Conservation (phyloP, 2,329 filamentous ascomycete genomes). For the Arthrinium puccinioides region DNA sequence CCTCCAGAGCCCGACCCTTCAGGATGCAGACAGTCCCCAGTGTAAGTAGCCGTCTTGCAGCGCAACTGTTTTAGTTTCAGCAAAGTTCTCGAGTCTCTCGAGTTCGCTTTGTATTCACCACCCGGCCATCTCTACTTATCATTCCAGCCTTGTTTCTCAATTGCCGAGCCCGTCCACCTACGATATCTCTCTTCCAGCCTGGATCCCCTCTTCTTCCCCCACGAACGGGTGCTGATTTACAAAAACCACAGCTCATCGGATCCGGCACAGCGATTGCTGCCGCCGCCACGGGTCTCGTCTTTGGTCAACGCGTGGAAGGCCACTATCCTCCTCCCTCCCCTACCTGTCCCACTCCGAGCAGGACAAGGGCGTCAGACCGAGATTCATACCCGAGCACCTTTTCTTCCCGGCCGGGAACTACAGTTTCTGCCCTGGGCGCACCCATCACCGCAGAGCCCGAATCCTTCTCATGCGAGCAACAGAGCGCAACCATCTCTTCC, state of each 20-base stretch:
- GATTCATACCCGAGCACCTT: slow-evolving; percentile 21
- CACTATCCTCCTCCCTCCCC: slow-evolving; percentile 21
- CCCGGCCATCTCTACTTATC: no score
- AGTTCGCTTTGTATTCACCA: no score
- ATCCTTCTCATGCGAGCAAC: slow-evolving; percentile 11
- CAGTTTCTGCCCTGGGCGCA: slow-evolving; percentile 25
- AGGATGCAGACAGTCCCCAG: slow-evolving; percentile 49
- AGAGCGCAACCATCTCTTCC: no score
- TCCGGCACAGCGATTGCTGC: slow-evolving; percentile 55
- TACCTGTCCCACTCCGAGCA: slow-evolving; percentile 21
- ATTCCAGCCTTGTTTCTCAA: no score
- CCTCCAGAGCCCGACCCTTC: slow-evolving; percentile 24
- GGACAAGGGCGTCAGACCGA: slow-evolving; percentile 26
- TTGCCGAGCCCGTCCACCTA: no score
- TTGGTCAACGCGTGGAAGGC: slow-evolving; percentile 44
- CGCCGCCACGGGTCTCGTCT: slow-evolving; percentile 50
- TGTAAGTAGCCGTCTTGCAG: slow-evolving; percentile 29
- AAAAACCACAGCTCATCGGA: slow-evolving; percentile 51
- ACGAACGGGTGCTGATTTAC: no score
- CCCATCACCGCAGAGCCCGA: slow-evolving; percentile 15
- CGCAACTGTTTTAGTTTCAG: no score
- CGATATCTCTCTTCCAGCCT: no score
- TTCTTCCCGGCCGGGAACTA: slow-evolving; percentile 36
- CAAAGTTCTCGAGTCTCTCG: no score
- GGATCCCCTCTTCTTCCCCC: no score